phyloP scores from a whole-genome alignment of 495 filamentous ascomycete genomes.

The Penicillium maclennaniae region DNA sequence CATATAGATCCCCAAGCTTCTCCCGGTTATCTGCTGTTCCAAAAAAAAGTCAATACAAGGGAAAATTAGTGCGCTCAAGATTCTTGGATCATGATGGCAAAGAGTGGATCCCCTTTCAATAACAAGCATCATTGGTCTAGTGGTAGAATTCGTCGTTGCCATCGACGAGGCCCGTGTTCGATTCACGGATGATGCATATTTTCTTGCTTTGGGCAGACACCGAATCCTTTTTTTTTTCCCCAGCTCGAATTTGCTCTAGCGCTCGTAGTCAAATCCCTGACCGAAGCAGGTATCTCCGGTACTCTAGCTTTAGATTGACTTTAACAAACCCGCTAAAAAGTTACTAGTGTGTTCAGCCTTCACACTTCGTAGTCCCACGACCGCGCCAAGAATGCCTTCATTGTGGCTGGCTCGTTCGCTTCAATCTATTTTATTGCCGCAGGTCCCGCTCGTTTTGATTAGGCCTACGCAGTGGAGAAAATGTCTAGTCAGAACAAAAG shows the following conservation, averaged over 20 bases:
- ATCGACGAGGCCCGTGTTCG: slow-evolving; percentile 59
- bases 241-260: neutral
- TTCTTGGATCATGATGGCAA: too few relatives aligned
- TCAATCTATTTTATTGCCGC: too few relatives aligned
- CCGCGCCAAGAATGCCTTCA: too few relatives aligned
- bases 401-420: too few relatives aligned
- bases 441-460: too few relatives aligned
- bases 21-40: too few relatives aligned
- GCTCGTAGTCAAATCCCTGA: neutral
- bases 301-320: neutral
- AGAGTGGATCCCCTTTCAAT: neutral
- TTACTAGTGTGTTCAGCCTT: neutral
- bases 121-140: slow-evolving; percentile 53
- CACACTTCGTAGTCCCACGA: too few relatives aligned
- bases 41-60: too few relatives aligned
- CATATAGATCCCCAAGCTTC: too few relatives aligned
- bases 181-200: slow-evolving; percentile 52
- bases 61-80: too few relatives aligned
- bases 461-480: too few relatives aligned
- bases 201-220: neutral
- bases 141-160: slow-evolving; percentile 59
- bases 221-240: neutral
- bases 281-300: neutral
- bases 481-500: too few relatives aligned
- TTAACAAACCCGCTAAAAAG: neutral